phyloP scores from a whole-genome alignment of 1,139 yeast species.

The Geotrichum australiense region DNA sequence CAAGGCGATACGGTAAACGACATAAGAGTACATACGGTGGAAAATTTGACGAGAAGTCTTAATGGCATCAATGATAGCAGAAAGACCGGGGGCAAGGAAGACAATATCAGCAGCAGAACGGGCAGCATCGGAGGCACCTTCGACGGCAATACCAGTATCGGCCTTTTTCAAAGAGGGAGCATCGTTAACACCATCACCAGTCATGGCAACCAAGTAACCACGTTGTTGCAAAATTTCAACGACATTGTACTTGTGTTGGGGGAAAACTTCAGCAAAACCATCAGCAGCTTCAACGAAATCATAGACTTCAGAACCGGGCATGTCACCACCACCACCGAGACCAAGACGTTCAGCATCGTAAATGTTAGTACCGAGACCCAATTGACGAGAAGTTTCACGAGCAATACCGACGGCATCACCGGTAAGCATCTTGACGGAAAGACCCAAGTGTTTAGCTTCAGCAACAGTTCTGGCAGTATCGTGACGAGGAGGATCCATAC shows the following conservation, averaged over 20 bases:
- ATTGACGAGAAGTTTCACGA: slow-evolving; percentile 63
- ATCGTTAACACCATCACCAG: slow-evolving; percentile 79
- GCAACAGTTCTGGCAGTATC: slow-evolving; percentile 63
- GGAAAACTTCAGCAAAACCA: slow-evolving; percentile 79
- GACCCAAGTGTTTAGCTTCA: slow-evolving; percentile 60
- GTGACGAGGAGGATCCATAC: slow-evolving; percentile 70
- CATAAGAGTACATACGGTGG: slow-evolving; percentile 78
- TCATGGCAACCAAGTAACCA: slow-evolving; percentile 75
- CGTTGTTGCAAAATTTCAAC: slow-evolving; percentile 71
- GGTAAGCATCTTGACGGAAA: slow-evolving; percentile 63
- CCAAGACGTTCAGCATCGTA: slow-evolving; percentile 67
- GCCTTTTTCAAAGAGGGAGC: slow-evolving; percentile 77
- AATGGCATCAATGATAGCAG: slow-evolving; percentile 69
- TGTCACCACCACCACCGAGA: slow-evolving; percentile 66
- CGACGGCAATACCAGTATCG: slow-evolving; percentile 76
- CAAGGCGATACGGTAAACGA: slow-evolving; percentile 72
- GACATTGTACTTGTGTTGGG: slow-evolving; percentile 74
- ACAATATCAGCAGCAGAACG: slow-evolving; percentile 76
- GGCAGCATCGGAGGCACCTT: slow-evolving; percentile 77
- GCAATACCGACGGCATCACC: slow-evolving; percentile 76
- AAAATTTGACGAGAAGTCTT: slow-evolving; percentile 74
- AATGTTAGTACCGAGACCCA: slow-evolving; percentile 64
- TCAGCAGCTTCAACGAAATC: slow-evolving; percentile 75
- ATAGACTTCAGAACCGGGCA: slow-evolving; percentile 67
- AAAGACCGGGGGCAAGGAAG: slow-evolving; percentile 73